These are phyloP conservation scores for Colletotrichum godetiae DNA, from an alignment of 2,329 filamentous ascomycete species.

Conservation along the genomic window DNA sequence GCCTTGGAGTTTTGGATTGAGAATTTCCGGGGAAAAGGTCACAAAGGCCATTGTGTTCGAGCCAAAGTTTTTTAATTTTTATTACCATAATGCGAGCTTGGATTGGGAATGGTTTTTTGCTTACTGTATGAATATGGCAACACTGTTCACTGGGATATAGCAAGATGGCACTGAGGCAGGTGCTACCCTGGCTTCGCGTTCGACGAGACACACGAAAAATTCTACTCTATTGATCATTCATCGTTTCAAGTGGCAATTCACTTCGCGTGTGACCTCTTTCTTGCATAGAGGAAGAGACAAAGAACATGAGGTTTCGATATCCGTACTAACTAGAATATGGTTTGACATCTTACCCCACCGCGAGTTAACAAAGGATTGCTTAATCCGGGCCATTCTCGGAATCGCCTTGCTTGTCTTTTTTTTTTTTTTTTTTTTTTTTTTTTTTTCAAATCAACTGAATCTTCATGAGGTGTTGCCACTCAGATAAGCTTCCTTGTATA, in stretches of 20 bases:
- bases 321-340: not conserved
- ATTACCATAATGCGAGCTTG: not conserved
- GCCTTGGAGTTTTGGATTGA: constrained; percentile 11
- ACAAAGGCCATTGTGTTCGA: not conserved
- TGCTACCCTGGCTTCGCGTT: not conserved
- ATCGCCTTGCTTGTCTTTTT: not conserved
- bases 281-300: not conserved
- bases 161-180: not conserved
- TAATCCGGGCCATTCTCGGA: not conserved
- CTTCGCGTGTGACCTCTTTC: not conserved
- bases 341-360: not conserved
- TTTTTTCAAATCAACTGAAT: no score
- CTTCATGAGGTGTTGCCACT: not conserved
- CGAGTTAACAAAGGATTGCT: not conserved
- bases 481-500: not conserved
- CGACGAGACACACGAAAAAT: not conserved
- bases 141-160: not conserved
- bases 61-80: not conserved
- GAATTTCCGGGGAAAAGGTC: not conserved
- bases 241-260: not conserved
- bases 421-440: no score
- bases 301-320: not conserved
- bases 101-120: not conserved
- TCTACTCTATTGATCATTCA: not conserved
- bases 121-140: not conserved